Evolutionary conservation across 805 yeast species (phyloP).

Genomic region (Nakazawaea ernobii): DNA sequence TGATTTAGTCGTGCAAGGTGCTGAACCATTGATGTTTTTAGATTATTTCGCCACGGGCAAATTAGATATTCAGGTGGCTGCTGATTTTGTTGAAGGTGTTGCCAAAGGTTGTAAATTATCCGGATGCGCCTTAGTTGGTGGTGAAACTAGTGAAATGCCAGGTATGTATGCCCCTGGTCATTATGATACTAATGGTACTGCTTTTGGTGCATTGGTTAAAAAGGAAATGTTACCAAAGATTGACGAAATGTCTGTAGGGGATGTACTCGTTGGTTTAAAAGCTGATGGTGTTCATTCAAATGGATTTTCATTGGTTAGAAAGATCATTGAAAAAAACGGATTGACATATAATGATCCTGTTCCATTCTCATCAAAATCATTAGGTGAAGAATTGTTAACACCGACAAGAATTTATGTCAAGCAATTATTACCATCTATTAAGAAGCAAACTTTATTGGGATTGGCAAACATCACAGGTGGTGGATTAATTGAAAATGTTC

Average conservation of each 20-base stretch:
- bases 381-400: slow-evolving; percentile 79
- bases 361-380: slow-evolving; percentile 76
- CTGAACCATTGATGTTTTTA: slow-evolving; percentile 91
- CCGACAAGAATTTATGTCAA: slow-evolving; percentile 96
- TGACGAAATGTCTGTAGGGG: slow-evolving; percentile 66
- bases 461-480: slow-evolving; percentile 98
- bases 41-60: slow-evolving; percentile 97
- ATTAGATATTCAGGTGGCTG: slow-evolving; percentile 76
- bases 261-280: slow-evolving; percentile 77
- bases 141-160: slow-evolving; percentile 99
- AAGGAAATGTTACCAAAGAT: slow-evolving; percentile 66
- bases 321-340: slow-evolving; percentile 76
- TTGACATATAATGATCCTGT: slow-evolving; percentile 66
- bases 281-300: slow-evolving; percentile 96
- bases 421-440: slow-evolving; percentile 72
- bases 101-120: slow-evolving; percentile 93
- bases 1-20: slow-evolving; percentile 97
- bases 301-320: slow-evolving; percentile 92
- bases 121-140: slow-evolving; percentile 98
- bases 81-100: slow-evolving; percentile 89
- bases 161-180: slow-evolving; percentile 95
- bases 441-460: slow-evolving; percentile 67
- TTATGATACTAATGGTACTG: slow-evolving; percentile 97
- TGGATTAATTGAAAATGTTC: slow-evolving; percentile 93
- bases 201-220: slow-evolving; percentile 92